Base-by-base conservation (phyloP, 805 yeast genomes). In the Metschnikowia kofuensis region DNA sequence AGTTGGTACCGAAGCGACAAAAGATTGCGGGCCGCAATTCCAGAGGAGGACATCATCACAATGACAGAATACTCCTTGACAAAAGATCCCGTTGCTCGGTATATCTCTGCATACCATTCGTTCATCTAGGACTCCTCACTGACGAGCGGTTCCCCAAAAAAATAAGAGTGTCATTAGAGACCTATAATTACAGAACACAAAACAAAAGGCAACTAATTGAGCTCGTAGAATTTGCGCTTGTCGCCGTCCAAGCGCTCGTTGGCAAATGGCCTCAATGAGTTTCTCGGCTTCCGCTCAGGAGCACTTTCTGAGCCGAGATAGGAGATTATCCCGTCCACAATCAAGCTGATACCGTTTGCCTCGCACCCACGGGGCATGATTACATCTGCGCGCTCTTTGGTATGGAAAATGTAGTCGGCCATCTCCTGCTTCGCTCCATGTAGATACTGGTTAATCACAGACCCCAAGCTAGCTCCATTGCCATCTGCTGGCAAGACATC, bases 291-390 rank as follows among this genome's bases (percentile, higher is more conserved):
- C 11, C 51, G 58, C 13, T 49, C 49, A 31, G 45, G 47, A 40
- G 49, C 38, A 34, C 44, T 42, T 8, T 54, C 62, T 11, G 58
- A 45, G n/a, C 56, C 57, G 37, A 69, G 57, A 35, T 58, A 61
- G 7, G 80, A 77, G 31, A 75, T 65, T 3, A 87, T 62, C 0
- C 90, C 92, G 57, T 84, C 89, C 16, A 84, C 78, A 12, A 87
- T 76, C 50, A 88, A 67, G 10, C 69, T 61, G 5, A 85, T 73
- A 9, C 87, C 88, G 32, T 75, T 69, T 2, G 67, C 52, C 49
- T 84, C 89, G 7, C 84, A 79, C 2, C 90, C 92, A 34, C 83
- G 70, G 1, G 92, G 90, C 59, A 87, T 70, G 28, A 88, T 78
- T 7, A 87, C 82, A 64, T 87, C 96, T 1, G 95, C 89, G 50